Conservation (phyloP, 2,329 filamentous ascomycete species). For the Colletotrichum cuscutae region DNA sequence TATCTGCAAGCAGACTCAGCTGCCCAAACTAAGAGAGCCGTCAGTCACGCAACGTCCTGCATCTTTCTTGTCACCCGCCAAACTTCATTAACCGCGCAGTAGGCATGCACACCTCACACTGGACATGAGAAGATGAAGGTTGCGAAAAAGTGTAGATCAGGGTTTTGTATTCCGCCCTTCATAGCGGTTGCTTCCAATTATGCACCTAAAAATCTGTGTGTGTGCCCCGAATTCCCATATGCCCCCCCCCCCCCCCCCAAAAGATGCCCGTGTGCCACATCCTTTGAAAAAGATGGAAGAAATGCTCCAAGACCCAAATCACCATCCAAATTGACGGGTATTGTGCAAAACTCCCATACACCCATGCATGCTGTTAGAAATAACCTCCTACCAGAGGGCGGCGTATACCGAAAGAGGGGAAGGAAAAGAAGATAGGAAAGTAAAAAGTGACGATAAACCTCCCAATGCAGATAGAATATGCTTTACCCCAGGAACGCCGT, state of each 20-base stretch:
- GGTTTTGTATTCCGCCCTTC: slow-evolving; percentile 2
- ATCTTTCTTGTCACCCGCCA: neutral
- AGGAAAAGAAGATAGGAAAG: neutral
- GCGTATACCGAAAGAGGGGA: slow-evolving; percentile 16
- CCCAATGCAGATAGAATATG: slow-evolving; percentile 37
- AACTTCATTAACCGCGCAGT: neutral
- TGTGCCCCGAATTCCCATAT: neutral
- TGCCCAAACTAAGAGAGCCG: neutral
- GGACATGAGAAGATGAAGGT: neutral
- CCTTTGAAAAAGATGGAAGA: neutral
- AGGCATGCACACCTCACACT: neutral
- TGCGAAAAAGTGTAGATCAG: slow-evolving; percentile 4
- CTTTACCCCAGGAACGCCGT: slow-evolving; percentile 11
- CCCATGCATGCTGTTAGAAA: slow-evolving; percentile 12
- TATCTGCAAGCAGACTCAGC: neutral
- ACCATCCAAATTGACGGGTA: slow-evolving; percentile 21
- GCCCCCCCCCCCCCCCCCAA: too few species aligned
- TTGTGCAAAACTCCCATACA: slow-evolving; percentile 17
- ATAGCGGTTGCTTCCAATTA: slow-evolving; percentile 9
- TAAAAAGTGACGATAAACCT: slow-evolving; percentile 30
- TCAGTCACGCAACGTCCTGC: neutral
- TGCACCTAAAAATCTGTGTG: slow-evolving; percentile 5
- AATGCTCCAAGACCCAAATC: neutral
- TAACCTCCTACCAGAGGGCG: slow-evolving; percentile 10
- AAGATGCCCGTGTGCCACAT: too few species aligned